These are phyloP conservation scores for Saccharum officinarum DNA, from an alignment of 176 grass and related monocot genomes.

Conservation along the genomic window DNA sequence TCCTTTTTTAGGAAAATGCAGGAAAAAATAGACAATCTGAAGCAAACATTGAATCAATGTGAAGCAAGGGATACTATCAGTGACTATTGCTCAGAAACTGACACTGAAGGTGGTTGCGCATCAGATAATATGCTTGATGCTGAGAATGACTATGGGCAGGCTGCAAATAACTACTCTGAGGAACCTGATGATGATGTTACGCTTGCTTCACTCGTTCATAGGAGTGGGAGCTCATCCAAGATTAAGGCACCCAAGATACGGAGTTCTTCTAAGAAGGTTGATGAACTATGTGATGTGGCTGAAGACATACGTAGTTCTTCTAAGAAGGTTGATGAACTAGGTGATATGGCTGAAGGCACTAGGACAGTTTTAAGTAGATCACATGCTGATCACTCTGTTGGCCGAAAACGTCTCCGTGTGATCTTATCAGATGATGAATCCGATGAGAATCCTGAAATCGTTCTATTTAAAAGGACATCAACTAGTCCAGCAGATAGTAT, in stretches of 20 bases:
- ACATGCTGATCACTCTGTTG: constrained; percentile 44
- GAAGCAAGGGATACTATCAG: constrained; percentile 41
- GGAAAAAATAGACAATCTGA: constrained; percentile 64
- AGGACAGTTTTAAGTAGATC: constrained; percentile 44
- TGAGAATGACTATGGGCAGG: constrained; percentile 28
- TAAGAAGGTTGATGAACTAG: constrained; percentile 34
- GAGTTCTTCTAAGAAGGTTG: constrained; percentile 36
- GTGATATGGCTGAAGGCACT: constrained; percentile 35
- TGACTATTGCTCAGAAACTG: constrained; percentile 89
- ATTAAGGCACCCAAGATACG: constrained; percentile 40
- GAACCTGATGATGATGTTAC: constrained; percentile 59
- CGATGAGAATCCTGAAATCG: constrained; percentile 50
- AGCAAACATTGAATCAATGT: constrained; percentile 57
- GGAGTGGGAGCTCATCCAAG: constrained; percentile 49
- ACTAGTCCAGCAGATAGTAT: constrained; percentile 38
- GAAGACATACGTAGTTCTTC: constrained; percentile 27
- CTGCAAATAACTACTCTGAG: constrained; percentile 37
- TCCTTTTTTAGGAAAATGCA: constrained; percentile 59
- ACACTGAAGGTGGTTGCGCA: constrained; percentile 61
- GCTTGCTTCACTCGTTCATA: constrained; percentile 64
- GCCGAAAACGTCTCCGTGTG: constrained; percentile 76
- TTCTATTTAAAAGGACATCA: constrained; percentile 45
- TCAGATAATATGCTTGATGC: constrained; percentile 42
- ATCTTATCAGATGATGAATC: constrained; percentile 93
- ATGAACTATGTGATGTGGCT: constrained; percentile 35